A percentile compares a stretch with the other conserved stretches of the same genome.
Evolutionary conservation across 768 basidiomycete genomes (phyloP).

Genomic region (Cyathus striatus): DNA sequence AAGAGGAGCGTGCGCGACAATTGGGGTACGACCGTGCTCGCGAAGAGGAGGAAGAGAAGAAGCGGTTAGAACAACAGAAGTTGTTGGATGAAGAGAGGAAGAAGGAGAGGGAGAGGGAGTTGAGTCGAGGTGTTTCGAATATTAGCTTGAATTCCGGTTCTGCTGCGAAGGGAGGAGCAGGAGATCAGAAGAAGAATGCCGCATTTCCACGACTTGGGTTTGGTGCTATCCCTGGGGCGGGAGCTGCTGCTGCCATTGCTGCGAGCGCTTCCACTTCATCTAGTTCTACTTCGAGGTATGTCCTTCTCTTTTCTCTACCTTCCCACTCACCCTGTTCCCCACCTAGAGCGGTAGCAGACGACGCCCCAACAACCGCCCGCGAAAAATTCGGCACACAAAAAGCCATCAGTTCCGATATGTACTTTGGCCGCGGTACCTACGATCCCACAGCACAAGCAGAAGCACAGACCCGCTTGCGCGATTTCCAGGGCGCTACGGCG

Average conservation of each 20-base stretch:
- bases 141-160: too few species aligned
- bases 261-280: too few species aligned
- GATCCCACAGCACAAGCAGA: slow-evolving; percentile 68
- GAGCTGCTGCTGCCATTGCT: slow-evolving; percentile 46
- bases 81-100: slow-evolving; percentile 50
- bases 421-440: slow-evolving; percentile 86
- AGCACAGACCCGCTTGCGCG: slow-evolving; percentile 74
- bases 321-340: slow-evolving; percentile 2
- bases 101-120: slow-evolving; percentile 29
- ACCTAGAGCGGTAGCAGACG: slow-evolving; percentile 31
- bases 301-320: slow-evolving; percentile 5
- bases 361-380: slow-evolving; percentile 74
- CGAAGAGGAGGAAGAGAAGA: slow-evolving; percentile 81
- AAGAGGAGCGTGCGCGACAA: slow-evolving; percentile 88
- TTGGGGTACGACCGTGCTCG: slow-evolving; percentile 86
- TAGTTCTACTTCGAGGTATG: slow-evolving; percentile 23
- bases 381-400: slow-evolving; percentile 92
- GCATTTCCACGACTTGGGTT: slow-evolving; percentile 77
- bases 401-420: slow-evolving; percentile 97
- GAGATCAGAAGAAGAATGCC: slow-evolving; percentile 23
- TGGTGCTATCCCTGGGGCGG: slow-evolving; percentile 68
- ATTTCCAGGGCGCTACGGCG: slow-evolving; percentile 87
- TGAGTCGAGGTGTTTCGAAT: too few species aligned
- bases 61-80: slow-evolving; percentile 54
- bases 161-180: slow-evolving; percentile 16